These are phyloP conservation scores for Entamoeba histolytica DNA, from an alignment of 208 protist genomes.

Conservation along the genomic window DNA sequence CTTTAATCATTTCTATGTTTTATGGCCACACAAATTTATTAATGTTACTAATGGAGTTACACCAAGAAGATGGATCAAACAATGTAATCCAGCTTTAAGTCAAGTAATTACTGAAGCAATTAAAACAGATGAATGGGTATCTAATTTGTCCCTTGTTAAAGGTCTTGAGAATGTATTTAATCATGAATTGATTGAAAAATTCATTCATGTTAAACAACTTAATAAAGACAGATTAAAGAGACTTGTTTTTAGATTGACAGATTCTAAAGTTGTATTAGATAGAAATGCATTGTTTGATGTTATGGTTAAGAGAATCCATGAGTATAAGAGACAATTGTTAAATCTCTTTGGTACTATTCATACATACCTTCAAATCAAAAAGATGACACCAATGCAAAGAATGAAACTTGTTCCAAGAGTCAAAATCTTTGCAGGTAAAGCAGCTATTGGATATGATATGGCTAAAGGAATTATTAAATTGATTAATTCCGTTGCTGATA, in stretches of 20 bases:
- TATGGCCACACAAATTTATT: conserved; percentile 48
- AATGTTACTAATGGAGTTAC: conserved; percentile 67
- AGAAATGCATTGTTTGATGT: conserved; percentile 45
- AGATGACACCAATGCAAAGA: conserved; percentile 23
- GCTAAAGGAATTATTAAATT: conserved; percentile 62
- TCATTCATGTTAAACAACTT: conserved; percentile 7
- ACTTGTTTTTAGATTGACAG: conserved; percentile 21
- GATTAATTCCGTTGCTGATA: conserved; percentile 49
- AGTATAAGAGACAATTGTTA: conserved; percentile 65
- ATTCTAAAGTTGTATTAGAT: conserved; percentile 18
- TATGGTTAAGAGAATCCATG: conserved; percentile 61
- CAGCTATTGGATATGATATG: conserved; percentile 50
- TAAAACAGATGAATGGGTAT: conserved; percentile 33
- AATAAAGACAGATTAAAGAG: conserved; percentile 42
- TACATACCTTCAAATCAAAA: conserved; percentile 40
- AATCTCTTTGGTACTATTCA: conserved; percentile 49
- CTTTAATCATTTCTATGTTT: conserved; percentile 45
- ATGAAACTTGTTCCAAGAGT: conserved; percentile 24
- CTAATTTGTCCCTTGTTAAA: conserved; percentile 34
- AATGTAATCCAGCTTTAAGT: conserved; percentile 43
- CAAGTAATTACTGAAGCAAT: conserved; percentile 38
- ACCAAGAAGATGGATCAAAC: conserved; percentile 48
- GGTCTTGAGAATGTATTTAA: conserved; percentile 16
- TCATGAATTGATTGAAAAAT: background rate
- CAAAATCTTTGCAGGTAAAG: conserved; percentile 55